A percentile compares a stretch with the other conserved stretches of the same genome.
Evolutionary conservation across 2,329 filamentous ascomycete genomes (phyloP).

Genomic region (Balansia obtecta): DNA sequence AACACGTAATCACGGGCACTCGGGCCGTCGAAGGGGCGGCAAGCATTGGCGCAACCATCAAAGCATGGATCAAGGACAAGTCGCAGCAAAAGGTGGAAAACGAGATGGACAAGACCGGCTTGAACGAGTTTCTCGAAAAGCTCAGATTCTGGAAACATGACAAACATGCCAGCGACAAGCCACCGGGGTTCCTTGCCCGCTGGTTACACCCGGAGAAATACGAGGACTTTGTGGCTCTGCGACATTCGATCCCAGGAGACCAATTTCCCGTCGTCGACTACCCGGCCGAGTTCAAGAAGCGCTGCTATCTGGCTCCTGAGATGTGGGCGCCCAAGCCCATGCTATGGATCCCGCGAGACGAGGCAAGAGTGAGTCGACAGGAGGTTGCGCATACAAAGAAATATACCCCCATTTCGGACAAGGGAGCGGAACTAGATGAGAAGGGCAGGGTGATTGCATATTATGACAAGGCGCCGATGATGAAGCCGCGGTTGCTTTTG

Average conservation of each 20-base stretch:
- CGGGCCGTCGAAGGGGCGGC: conserved; percentile 27
- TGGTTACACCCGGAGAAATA: conserved; percentile 73
- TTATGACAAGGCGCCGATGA: conserved; percentile 26
- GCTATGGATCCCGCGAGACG: conserved; percentile 77
- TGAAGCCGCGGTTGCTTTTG: conserved; percentile 23
- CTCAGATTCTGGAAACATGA: conserved; percentile 15
- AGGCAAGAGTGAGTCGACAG: conserved; percentile 60
- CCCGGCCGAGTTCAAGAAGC: conserved; percentile 31
- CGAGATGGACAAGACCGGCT: conserved; percentile 14
- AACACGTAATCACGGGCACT: conserved; percentile 13
- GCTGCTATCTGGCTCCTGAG: conserved; percentile 55
- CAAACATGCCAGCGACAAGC: conserved; percentile 14
- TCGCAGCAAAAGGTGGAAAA: conserved; percentile 21
- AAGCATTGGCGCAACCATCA: conserved; percentile 19
- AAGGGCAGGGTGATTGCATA: conserved; percentile 23
- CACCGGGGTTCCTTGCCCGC: conserved; percentile 43
- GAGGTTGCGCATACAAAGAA: conserved; percentile 61
- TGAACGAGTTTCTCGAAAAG: conserved; percentile 16
- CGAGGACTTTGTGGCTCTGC: conserved; percentile 58
- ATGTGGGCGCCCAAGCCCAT: conserved; percentile 49
- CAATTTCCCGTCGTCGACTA: conserved; percentile 31
- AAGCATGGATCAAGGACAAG: conserved; percentile 24
- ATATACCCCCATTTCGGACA: conserved; percentile 67
- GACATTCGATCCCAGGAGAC: conserved; percentile 52
- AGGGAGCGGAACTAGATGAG: conserved; percentile 19